A percentile compares a stretch with the other conserved stretches of the same genome.
These are phyloP conservation scores for Tieghemiomyces parasiticus DNA, from an alignment of 192 early-diverging fungal species.

Conservation along the genomic window DNA sequence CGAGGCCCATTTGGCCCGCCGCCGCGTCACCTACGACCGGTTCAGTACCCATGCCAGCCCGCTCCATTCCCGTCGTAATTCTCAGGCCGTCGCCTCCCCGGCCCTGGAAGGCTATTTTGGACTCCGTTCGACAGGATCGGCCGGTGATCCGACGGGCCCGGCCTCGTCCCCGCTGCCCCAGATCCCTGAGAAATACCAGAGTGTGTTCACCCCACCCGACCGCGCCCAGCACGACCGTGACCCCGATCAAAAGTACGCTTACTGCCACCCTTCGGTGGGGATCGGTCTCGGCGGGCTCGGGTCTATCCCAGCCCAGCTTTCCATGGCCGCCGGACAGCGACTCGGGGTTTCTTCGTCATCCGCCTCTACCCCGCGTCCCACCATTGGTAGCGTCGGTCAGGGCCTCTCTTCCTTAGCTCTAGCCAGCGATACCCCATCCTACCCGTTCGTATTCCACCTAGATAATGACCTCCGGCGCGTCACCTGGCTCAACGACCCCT, in stretches of 20 bases:
- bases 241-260: slow-evolving; percentile 7
- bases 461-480: neutral
- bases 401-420: neutral
- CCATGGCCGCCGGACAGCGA: neutral
- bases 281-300: slow-evolving; percentile 1
- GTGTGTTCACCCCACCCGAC: slow-evolving; percentile 9
- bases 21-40: neutral
- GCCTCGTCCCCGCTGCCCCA: neutral
- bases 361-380: too few relatives aligned
- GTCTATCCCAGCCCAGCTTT: neutral
- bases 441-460: neutral
- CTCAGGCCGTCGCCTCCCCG: neutral
- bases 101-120: neutral
- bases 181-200: slow-evolving; percentile 9
- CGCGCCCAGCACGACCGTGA: slow-evolving; percentile 3
- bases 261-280: slow-evolving; percentile 3
- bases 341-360: too few relatives aligned
- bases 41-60: neutral
- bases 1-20: neutral
- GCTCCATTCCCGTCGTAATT: slow-evolving; percentile 2
- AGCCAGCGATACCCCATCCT: neutral
- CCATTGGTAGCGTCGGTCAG: neutral
- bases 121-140: neutral
- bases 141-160: neutral
- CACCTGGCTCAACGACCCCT: slow-evolving; percentile 9